Conservation (phyloP, 306 rosid genomes). For the Purshia tridentata region DNA sequence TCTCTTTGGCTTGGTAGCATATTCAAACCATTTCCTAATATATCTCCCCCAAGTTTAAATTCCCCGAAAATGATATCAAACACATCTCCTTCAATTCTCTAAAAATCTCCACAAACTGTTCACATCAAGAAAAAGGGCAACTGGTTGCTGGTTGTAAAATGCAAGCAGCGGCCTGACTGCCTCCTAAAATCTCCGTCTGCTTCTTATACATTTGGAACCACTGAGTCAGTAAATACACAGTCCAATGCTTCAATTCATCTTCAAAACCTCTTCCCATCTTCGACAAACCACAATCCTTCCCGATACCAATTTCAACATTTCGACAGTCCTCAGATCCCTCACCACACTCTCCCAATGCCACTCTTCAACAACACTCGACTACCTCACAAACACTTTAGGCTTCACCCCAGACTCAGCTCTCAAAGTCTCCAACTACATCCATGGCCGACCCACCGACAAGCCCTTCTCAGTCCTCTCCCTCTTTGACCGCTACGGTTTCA, state of each 20-base stretch:
- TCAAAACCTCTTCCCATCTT: slow-evolving; percentile 4
- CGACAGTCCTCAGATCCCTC: slow-evolving; percentile 1
- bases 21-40: too few species aligned
- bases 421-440: slow-evolving; percentile 8
- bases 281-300: neutral
- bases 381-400: slow-evolving; percentile 11
- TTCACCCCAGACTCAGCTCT: slow-evolving; percentile 16
- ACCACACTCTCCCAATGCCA: neutral
- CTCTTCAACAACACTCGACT: neutral
- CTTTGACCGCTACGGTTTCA: slow-evolving; percentile 24
- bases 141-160: too few species aligned
- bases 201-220: neutral
- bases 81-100: too few species aligned
- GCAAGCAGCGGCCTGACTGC: too few species aligned
- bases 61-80: too few species aligned
- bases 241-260: slow-evolving; percentile 2
- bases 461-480: slow-evolving; percentile 18
- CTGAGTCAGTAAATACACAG: neutral
- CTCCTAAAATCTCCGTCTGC: too few species aligned
- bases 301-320: neutral
- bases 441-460: neutral
- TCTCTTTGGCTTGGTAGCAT: too few species aligned
- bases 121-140: too few species aligned
- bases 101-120: too few species aligned
- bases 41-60: too few species aligned